phyloP scores from a whole-genome alignment of 2,329 filamentous ascomycete species.

The Paracorniculantispora psalliotae region DNA sequence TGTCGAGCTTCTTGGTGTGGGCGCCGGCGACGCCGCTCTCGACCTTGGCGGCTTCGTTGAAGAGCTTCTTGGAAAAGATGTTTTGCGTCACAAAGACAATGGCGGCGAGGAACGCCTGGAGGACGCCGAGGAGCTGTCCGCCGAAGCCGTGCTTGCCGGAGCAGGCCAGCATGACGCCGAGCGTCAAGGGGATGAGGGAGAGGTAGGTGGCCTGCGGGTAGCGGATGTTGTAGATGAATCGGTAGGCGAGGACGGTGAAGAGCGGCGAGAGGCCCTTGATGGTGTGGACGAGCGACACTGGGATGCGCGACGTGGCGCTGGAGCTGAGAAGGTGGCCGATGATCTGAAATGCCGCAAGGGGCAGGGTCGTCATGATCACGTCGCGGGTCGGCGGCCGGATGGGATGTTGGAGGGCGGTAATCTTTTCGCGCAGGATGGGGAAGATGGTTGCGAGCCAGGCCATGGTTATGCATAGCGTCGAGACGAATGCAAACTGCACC shows the following conservation, averaged over 20 bases:
- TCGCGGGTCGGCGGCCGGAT: slow-evolving; percentile 77
- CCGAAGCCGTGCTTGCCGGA: slow-evolving; percentile 74
- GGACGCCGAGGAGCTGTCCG: slow-evolving; percentile 83
- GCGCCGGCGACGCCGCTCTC: slow-evolving; percentile 66
- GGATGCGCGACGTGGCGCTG: slow-evolving; percentile 88
- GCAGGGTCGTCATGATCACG: slow-evolving; percentile 82
- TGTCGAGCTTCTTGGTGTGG: slow-evolving; percentile 78
- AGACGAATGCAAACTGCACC: slow-evolving; percentile 90
- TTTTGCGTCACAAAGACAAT: slow-evolving; percentile 97
- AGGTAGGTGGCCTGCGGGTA: slow-evolving; percentile 85
- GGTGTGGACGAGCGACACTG: slow-evolving; percentile 94
- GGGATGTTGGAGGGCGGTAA: slow-evolving; percentile 78
- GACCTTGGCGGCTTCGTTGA: slow-evolving; percentile 85
- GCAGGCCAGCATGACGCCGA: slow-evolving; percentile 94
- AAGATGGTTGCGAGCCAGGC: slow-evolving; percentile 71
- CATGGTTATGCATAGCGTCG: slow-evolving; percentile 76
- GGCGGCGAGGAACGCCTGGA: slow-evolving; percentile 84
- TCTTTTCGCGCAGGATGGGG: slow-evolving; percentile 61
- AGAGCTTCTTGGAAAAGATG: slow-evolving; percentile 95
- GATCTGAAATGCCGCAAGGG: slow-evolving; percentile 87
- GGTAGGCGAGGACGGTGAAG: slow-evolving; percentile 91
- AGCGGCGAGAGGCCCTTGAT: slow-evolving; percentile 96
- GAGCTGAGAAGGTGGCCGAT: slow-evolving; percentile 90
- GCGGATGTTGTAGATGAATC: slow-evolving; percentile 79
- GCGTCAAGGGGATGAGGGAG: slow-evolving; percentile 82